Base-by-base conservation (phyloP, 345 rosid species). In the Erysimum cheiranthoides region DNA sequence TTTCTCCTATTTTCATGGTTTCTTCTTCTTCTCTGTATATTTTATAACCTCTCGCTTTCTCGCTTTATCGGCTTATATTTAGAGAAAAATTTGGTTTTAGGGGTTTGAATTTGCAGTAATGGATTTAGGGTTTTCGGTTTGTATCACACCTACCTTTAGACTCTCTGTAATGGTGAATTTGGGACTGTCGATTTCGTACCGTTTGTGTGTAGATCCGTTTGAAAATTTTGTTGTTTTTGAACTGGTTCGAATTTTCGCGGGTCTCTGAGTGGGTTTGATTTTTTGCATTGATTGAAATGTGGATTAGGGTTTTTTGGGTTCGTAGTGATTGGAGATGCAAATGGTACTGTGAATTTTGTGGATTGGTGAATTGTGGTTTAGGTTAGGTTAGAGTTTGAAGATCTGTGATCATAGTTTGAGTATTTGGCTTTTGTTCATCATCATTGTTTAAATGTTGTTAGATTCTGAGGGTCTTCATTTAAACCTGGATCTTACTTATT, bases 331-430 rank as follows among this genome's bases (percentile, higher is more conserved):
- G 30, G 68, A 78, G 54, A 72, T 65, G 49, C 43, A 45, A 54
- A 61, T 70, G 76, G 69, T 60, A 18, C 0, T 51, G 17, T 6
- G 51, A 45, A 21, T 52, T 57, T 73, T 32, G 53, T 52, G 71
- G 47, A 67, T 71, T 8, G 68, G 62, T 70, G 68, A 32, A 72
- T 57, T 72, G 63, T 72, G 32, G 68, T 77, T 71, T 46, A 52
- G 51, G 68, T 46, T 57, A 43, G 68, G 53, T 45, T 27, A 27
- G 14, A 8, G 30, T 66, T 57, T 58, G 61, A 51, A 68, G 21
- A 60, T 60, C 31, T 62, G 63, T 69, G 58, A 42, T 70, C 58
- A 13, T 31, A n/a, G 8, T 52, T 52, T 63, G 21, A 31, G 16
- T 68, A 42, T 27, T 31, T 21, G 17, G 35, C 53, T 65, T 21